Evolutionary conservation across 2,329 filamentous ascomycete genomes (phyloP), one percentile per base, ranked within the genome.

Genomic region (Geosmithia flava): DNA sequence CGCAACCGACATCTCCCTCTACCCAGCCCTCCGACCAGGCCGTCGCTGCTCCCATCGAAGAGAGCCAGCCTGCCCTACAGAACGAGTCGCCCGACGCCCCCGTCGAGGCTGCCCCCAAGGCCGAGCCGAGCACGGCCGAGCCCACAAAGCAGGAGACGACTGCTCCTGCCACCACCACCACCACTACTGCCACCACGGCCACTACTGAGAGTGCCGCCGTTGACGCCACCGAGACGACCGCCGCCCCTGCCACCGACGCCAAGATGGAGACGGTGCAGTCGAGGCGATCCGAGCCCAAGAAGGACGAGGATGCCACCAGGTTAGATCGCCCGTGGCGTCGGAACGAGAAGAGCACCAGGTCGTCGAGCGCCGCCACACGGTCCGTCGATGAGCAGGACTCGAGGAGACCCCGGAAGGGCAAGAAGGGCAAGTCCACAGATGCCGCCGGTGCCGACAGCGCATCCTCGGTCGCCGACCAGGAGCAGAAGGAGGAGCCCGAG

Each of bases 281-380:
- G 33, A 59, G 56, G 49, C 59, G 50, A 37, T 50, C 62, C 42
- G 64, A 67, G 39, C 55, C 56, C 19, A 60, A 57, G 51, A 64
- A 61, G 50, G 66, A 68, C 45, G 68, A 68, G 29, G 67, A 69
- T 20, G 55, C 61, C 48, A 56, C 58, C 42, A 58, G 62, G 46
- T 56, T 64, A 58, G 68, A 69, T 54, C 59, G 63, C 45, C 65
- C 67, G 7, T 64, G 65, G 61, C 66, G 68, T 53, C 59, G 60
- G 52, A 61, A 61, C 44, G 72, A 74, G 49, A 66, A 66, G 56
- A 59, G 73, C 66, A 77, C 74, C 45, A 79, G 78, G 53, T 75
- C 75, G 48, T 72, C 77, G 39, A 85, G 82, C 61, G 72, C 76
- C 20, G 76, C 75, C 30, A 79, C 80, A 15, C 81, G 86, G 51